Evolutionary conservation across 164 flowering plant species (phyloP).

Genomic region (Cinnamomum micranthum): DNA sequence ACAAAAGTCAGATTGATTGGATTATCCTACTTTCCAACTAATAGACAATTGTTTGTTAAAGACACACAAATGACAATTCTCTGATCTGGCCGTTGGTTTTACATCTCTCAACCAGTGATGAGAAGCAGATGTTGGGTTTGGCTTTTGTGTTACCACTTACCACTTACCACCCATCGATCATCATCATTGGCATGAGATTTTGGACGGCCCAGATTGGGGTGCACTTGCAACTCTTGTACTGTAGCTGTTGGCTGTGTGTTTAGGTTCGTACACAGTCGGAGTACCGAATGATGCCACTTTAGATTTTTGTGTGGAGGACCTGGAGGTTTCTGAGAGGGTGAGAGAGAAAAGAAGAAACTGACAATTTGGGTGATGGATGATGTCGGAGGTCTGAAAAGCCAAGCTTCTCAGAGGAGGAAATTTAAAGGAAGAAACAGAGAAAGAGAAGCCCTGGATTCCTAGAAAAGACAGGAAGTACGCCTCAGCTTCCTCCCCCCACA

Average conservation of each 20-base stretch:
- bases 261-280: not conserved
- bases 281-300: not conserved
- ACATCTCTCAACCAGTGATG: not conserved
- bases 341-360: constrained; percentile 1
- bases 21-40: not conserved
- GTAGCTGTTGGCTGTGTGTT: not conserved
- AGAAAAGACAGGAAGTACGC: not conserved
- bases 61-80: not conserved
- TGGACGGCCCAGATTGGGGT: not conserved
- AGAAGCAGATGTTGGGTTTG: not conserved
- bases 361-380: not conserved
- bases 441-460: not conserved
- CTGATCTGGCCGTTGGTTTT: not conserved
- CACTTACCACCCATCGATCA: not conserved
- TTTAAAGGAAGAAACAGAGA: not conserved
- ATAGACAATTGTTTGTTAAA: not conserved
- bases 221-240: not conserved
- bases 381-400: not conserved
- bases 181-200: not conserved
- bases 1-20: not conserved
- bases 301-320: not conserved
- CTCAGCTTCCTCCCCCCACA: not conserved
- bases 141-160: not conserved
- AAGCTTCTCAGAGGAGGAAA: not conserved
- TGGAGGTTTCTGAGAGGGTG: not conserved